Base-by-base conservation (phyloP, 1,139 yeast genomes). In the Hemisphaericaspora lyxosophila region DNA sequence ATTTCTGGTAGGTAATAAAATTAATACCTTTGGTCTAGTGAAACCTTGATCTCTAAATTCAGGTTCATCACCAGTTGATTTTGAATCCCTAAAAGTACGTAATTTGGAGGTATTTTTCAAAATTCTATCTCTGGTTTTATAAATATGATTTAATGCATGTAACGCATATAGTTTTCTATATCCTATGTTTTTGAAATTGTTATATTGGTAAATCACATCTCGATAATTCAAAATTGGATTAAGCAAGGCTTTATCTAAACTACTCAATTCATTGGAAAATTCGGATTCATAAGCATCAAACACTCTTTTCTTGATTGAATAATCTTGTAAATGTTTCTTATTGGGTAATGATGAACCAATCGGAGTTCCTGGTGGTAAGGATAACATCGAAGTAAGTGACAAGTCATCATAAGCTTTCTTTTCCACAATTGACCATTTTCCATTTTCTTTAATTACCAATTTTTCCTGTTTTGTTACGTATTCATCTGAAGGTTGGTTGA, bases 21-120 rank as follows among this genome's bases (percentile, higher is more conserved):
- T 79, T 40, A 92, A 67, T 2, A 85, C 90, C 54, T 89, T 90
- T 1, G 98, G 96, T 44, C 97, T 74, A 0, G 97, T 90, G 55
- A 89, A 94, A 12, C 98, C 97, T 60, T 92, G 98, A 58, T 92
- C 98, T 42, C 95, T 68, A 44, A 75, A 71, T 51, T 88, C 96
- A 4, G 62, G 62, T 41, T 73, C 80, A 9, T 64, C 67, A n/a
- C 63, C 56, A 58, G 58, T 4, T 22, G 24, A 7, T 4, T 15
- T 16, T 46, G 65, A 68, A 50, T 70, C 83, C 40, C 64, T 61
- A 34, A 68, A 68, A 11, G 62, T 55, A 19, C 70, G 65, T 35
- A 83, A 60, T 50, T 78, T 81, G 32, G 75, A 74, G 47, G 83
- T 86, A 60, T 92, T 84, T 55, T 85, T 85, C 48, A 90, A 54